A percentile compares a stretch with the other conserved stretches of the same genome.
phyloP scores from a whole-genome alignment of 164 flowering plant species.

The Kingdonia uniflora region DNA sequence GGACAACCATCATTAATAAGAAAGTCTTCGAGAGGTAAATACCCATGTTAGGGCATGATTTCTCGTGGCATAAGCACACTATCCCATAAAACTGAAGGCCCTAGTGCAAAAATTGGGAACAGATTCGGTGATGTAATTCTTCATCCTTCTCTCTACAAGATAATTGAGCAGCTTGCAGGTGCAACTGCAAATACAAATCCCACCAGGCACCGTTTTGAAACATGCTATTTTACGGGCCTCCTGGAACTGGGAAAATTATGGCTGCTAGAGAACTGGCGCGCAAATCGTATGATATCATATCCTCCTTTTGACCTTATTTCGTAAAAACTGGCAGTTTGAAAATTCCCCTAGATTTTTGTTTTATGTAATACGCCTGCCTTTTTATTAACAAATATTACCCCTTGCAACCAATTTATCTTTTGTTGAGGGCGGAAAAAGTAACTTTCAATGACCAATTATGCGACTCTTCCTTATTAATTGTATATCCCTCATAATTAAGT shows the following conservation, averaged over 20 bases:
- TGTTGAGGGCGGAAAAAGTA: too few relatives aligned
- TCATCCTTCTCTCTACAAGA: slow-evolving; percentile 70
- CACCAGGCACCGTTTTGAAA: slow-evolving; percentile 95
- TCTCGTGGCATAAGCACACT: slow-evolving; percentile 46
- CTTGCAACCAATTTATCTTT: too few relatives aligned
- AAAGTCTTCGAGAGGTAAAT: slow-evolving; percentile 90
- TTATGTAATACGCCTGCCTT: too few relatives aligned
- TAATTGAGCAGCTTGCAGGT: slow-evolving; percentile 73
- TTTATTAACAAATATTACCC: too few relatives aligned
- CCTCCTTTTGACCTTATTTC: slow-evolving; percentile 1
- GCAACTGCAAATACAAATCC: slow-evolving; percentile 92
- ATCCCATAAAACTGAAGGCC: slow-evolving; percentile 21
- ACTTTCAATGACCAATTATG: too few relatives aligned
- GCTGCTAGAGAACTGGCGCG: slow-evolving; percentile 94
- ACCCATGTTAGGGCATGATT: slow-evolving; percentile 85
- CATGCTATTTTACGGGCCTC: slow-evolving; percentile 98
- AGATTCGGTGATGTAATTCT: slow-evolving; percentile 90
- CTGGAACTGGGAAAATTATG: slow-evolving; percentile 99
- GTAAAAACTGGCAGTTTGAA: neutral
- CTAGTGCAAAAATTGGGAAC: slow-evolving; percentile 33
- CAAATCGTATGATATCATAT: slow-evolving; percentile 52
- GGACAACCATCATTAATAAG: slow-evolving; percentile 97
- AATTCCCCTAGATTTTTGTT: too few relatives aligned
- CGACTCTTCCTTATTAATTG: too few relatives aligned
- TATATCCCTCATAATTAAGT: too few relatives aligned